Evolutionary conservation across 2,329 filamentous ascomycete genomes (phyloP).

Genomic region (Thelonectria discophora): DNA sequence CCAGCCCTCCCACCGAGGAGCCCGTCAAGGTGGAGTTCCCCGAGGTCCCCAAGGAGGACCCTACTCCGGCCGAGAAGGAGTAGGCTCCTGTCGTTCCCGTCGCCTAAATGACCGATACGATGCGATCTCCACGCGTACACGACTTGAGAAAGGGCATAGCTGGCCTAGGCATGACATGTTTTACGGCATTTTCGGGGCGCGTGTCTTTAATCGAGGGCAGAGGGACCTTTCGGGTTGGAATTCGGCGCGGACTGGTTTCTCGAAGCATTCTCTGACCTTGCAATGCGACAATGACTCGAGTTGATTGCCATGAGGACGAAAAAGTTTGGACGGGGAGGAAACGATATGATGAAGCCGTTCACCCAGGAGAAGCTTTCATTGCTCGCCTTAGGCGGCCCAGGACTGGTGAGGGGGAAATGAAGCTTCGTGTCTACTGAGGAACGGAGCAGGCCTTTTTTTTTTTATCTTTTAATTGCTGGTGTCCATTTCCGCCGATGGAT

Average conservation of each 20-base stretch:
- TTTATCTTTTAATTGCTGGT: conserved; percentile 36
- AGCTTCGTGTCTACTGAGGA: conserved; percentile 10
- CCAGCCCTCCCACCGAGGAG: conserved; percentile 50
- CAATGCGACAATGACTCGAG: conserved; percentile 41
- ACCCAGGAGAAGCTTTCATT: conserved; percentile 15
- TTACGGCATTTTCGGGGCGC: conserved; percentile 43
- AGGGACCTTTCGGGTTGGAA: conserved; percentile 40
- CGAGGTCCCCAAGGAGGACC: conserved; percentile 37
- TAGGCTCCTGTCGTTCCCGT: conserved; percentile 43
- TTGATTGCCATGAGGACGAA: conserved; percentile 36
- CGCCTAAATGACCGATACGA: conserved; percentile 41
- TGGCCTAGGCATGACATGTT: conserved; percentile 41
- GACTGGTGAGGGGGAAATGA: conserved; percentile 6
- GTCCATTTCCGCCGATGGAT: conserved; percentile 23
- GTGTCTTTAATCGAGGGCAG: conserved; percentile 38
- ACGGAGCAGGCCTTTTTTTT: conserved; percentile 8
- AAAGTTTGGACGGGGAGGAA: conserved; percentile 31
- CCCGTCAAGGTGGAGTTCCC: conserved; percentile 39
- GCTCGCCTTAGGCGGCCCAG: neutral
- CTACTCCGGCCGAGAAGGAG: conserved; percentile 33
- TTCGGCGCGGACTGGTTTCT: conserved; percentile 39
- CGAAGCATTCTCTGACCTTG: conserved; percentile 39
- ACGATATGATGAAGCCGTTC: conserved; percentile 29
- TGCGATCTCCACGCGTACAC: conserved; percentile 40
- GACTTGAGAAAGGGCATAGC: conserved; percentile 41